Evolutionary conservation across 106 monocot species (phyloP).

Genomic region (Phalaenopsis equestris): DNA sequence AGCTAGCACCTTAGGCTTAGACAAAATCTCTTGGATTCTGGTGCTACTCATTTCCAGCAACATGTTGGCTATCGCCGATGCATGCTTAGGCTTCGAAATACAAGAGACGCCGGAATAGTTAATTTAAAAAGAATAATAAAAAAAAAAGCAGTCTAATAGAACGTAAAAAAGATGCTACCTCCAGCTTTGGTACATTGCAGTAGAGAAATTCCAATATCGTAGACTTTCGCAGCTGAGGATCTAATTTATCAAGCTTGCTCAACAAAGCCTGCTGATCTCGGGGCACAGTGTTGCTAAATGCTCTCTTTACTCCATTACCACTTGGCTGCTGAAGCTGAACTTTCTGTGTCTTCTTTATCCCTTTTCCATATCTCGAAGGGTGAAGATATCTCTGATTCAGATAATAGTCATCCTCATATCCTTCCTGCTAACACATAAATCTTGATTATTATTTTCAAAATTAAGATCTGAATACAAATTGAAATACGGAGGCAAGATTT

Average conservation of each 20-base stretch:
- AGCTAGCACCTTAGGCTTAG: too few relatives aligned
- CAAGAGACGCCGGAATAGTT: too few relatives aligned
- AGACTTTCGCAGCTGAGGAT: slow-evolving; percentile 1
- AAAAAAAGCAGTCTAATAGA: too few relatives aligned
- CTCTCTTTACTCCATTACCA: background rate
- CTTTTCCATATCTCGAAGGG: background rate
- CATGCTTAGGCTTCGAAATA: slow-evolving; percentile 1
- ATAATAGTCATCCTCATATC: background rate
- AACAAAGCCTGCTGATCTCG: background rate
- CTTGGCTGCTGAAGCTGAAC: background rate
- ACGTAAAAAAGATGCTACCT: background rate
- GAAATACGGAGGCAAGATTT: too few relatives aligned
- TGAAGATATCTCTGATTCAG: background rate
- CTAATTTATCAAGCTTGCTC: background rate
- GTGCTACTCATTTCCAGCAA: background rate
- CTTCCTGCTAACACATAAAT: background rate
- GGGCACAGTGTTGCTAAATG: background rate
- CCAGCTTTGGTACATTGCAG: background rate
- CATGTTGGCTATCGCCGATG: background rate
- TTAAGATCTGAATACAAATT: too few relatives aligned
- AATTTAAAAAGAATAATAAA: background rate
- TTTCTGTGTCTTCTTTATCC: background rate
- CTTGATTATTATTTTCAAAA: too few relatives aligned
- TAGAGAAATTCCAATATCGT: background rate
- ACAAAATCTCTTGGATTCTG: too few relatives aligned